Conservation (phyloP, 2,329 filamentous ascomycete species). For the Aspergillus hortae region DNA sequence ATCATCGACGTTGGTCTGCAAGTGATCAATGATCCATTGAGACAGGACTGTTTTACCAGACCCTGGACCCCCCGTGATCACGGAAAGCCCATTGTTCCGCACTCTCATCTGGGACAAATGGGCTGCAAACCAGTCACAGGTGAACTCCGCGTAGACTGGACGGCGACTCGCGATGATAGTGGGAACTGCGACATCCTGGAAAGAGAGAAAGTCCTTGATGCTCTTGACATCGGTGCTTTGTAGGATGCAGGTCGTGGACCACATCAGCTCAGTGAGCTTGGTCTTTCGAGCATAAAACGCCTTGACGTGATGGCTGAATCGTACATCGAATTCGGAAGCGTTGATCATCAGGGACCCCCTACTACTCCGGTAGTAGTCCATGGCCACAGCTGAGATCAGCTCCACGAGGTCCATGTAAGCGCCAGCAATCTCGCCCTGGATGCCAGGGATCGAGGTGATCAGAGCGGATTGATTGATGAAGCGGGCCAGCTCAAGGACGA, state of each 20-base stretch:
- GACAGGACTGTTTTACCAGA: conserved; percentile 3
- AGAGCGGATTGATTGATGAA: background rate
- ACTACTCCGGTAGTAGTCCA: background rate
- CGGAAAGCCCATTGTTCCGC: background rate
- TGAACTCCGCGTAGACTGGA: background rate
- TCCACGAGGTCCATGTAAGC: background rate
- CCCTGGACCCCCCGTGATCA: background rate
- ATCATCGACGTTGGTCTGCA: background rate
- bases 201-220: conserved; percentile 1
- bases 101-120: background rate
- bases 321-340: background rate
- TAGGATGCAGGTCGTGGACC: background rate
- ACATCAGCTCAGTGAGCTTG: background rate
- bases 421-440: background rate
- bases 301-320: background rate
- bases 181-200: background rate
- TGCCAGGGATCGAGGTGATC: background rate
- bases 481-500: background rate
- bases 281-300: background rate
- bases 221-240: background rate
- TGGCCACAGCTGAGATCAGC: background rate
- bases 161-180: background rate
- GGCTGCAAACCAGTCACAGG: conserved; percentile 4
- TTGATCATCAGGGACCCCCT: background rate
- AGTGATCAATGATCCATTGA: conserved; percentile 2